phyloP scores from a whole-genome alignment of 352 stramenopile species.

The Phytopythium chamaehyphon region DNA sequence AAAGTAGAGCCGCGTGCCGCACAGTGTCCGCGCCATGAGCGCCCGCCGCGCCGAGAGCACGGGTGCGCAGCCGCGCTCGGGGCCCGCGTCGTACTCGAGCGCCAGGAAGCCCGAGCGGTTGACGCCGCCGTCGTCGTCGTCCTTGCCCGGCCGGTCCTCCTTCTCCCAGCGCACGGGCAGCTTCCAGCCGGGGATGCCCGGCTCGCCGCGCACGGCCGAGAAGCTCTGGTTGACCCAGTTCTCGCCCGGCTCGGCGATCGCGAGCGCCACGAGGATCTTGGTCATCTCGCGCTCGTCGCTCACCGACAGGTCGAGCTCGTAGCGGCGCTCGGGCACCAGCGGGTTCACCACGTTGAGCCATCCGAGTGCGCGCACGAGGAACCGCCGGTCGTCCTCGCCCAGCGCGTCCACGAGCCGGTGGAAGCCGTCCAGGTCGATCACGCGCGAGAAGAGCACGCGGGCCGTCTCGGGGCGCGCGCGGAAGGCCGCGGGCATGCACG shows the following conservation, averaged over 20 bases:
- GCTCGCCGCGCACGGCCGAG: conserved; percentile 36
- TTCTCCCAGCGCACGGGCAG: conserved; percentile 76
- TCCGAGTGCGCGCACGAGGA: conserved; percentile 46
- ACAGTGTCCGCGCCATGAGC: conserved; percentile 55
- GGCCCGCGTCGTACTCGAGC: conserved; percentile 72
- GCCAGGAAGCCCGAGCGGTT: conserved; percentile 62
- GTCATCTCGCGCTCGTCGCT: conserved; percentile 76
- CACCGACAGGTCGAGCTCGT: conserved; percentile 65
- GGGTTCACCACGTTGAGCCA: conserved; percentile 85
- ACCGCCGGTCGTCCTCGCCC: conserved; percentile 33
- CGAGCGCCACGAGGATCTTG: conserved; percentile 73
- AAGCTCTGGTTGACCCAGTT: conserved; percentile 86
- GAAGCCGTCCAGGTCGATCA: conserved; percentile 75
- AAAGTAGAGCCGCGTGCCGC: conserved; percentile 66
- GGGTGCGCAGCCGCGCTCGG: conserved; percentile 57
- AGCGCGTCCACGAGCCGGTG: conserved; percentile 55
- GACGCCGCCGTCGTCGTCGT: conserved; percentile 61
- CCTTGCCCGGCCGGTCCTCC: conserved; percentile 18
- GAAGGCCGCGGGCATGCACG: conserved; percentile 65
- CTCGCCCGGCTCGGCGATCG: conserved; percentile 75
- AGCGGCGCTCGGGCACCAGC: conserved; percentile 59
- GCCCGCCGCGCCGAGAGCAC: conserved; percentile 51
- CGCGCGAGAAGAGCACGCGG: conserved; percentile 63
- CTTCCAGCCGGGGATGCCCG: conserved; percentile 74
- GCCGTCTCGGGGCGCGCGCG: conserved; percentile 59